Base-by-base conservation (phyloP, 345 rosid species). In the Eucalyptus tenuipes region DNA sequence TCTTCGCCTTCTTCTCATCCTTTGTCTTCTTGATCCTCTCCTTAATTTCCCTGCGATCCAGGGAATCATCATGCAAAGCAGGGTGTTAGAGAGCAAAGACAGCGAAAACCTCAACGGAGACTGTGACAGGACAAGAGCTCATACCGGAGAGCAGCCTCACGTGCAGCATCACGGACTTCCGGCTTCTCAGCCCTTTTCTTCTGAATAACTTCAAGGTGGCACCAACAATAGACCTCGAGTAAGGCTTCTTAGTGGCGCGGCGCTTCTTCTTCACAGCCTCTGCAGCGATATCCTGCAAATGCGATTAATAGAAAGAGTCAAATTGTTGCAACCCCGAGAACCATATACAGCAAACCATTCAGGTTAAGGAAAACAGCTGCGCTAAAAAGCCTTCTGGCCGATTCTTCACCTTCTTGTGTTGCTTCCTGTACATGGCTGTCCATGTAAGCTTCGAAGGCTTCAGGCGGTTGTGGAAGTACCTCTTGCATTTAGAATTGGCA, bases 371-470 rank as follows among this genome's bases (percentile, higher is more conserved):
- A 75, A 75, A 75, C 47, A 75, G 47, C 47, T 40, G 4, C 7
- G 9, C 82, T 10, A 40, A 20, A 75, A 37, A 75, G 82, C 49
- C 22, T 20, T 49, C 31, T 50, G 79, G 55, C 48, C 47, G 0
- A 49, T 87, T 64, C 84, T 33, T 37, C 81, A 95, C 96, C 96
- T 95, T 95, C 91, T 95, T 94, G 86, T 94, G 96, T 53, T 95
- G 95, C 91, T 95, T 95, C 90, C 96, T 89, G 91, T 91, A 95
- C 96, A 95, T 94, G 42, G 96, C 94, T 14, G 97, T 95, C 96
- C 96, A 95, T 49, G 96, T 95, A 86, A 97, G 98, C 96, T 97
- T 96, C 0, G 98, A 96, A 7, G 98, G 99, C 96, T 96, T 97
- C 92, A 96, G 89, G 25, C 96, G 93, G 90, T 96, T 96, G 94